A percentile compares a stretch with the other conserved stretches of the same genome.
Conservation (phyloP, 2,329 filamentous ascomycete species). For the Arthrobotrys conoides region DNA sequence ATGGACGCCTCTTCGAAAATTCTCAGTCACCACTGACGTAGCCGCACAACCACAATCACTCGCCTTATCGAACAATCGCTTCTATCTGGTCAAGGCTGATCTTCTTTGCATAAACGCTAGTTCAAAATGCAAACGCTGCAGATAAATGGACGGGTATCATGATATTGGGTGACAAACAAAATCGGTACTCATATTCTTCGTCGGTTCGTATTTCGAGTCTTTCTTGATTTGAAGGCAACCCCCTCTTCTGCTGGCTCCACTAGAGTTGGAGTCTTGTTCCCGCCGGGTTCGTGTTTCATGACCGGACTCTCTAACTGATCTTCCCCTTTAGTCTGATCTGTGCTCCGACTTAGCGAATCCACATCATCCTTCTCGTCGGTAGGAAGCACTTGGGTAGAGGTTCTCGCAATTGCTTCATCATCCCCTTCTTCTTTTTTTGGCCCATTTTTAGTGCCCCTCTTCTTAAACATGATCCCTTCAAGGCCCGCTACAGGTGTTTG, state of each 20-base stretch:
- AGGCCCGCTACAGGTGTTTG: slow-evolving; percentile 42
- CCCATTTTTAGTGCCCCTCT: slow-evolving; percentile 65
- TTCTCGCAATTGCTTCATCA: slow-evolving; percentile 63
- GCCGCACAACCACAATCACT: slow-evolving; percentile 13
- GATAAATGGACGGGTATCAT: slow-evolving; percentile 39
- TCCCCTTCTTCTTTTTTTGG: slow-evolving; percentile 61
- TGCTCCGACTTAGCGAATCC: slow-evolving; percentile 22
- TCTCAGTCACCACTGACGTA: slow-evolving; percentile 47
- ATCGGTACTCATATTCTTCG: slow-evolving; percentile 48
- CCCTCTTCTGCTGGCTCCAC: slow-evolving; percentile 66
- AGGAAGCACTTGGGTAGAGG: slow-evolving; percentile 59
- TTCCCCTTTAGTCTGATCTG: slow-evolving; percentile 61
- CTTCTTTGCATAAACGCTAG: slow-evolving; percentile 17
- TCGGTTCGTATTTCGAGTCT: slow-evolving; percentile 72
- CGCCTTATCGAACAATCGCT: slow-evolving; percentile 32
- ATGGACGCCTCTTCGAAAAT: slow-evolving; percentile 45
- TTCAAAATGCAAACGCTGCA: slow-evolving; percentile 38
- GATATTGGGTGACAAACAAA: slow-evolving; percentile 6
- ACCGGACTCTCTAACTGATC: slow-evolving; percentile 51
- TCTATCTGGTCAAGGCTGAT: slow-evolving; percentile 11
- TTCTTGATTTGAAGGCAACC: slow-evolving; percentile 85
- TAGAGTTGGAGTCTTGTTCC: slow-evolving; percentile 42
- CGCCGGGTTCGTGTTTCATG: slow-evolving; percentile 55
- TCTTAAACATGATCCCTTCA: slow-evolving; percentile 58
- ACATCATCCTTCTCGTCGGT: slow-evolving; percentile 21